phyloP scores from a whole-genome alignment of 257 asterid species.

The Linderniella brevidens region DNA sequence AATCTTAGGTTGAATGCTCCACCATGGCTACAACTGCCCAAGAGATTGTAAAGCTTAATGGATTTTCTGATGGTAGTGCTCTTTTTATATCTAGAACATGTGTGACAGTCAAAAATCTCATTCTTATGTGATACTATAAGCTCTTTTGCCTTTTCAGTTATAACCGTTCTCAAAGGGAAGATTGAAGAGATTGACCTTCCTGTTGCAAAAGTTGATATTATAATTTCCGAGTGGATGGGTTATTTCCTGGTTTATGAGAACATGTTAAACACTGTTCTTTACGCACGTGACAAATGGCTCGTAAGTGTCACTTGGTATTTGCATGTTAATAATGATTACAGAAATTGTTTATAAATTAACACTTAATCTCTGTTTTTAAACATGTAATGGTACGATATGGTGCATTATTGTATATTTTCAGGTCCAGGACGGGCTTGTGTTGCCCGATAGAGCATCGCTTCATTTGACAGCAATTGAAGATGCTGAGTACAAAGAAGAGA shows the following conservation, averaged over 20 bases:
- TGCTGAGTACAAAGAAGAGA: slow-evolving; percentile 95
- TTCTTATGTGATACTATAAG: neutral
- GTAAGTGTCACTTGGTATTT: slow-evolving; percentile 22
- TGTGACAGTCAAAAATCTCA: neutral
- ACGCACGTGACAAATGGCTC: slow-evolving; percentile 94
- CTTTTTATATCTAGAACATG: slow-evolving; percentile 3
- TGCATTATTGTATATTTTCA: slow-evolving; percentile 12
- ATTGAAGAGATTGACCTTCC: slow-evolving; percentile 96
- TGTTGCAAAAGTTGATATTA: slow-evolving; percentile 76
- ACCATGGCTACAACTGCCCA: slow-evolving; percentile 86
- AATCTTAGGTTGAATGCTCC: slow-evolving; percentile 84
- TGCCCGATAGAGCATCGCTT: slow-evolving; percentile 89
- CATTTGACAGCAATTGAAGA: slow-evolving; percentile 89
- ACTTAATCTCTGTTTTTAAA: neutral
- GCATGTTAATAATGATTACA: neutral
- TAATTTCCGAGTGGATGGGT: slow-evolving; percentile 99
- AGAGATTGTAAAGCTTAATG: slow-evolving; percentile 64
- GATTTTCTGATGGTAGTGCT: slow-evolving; percentile 56
- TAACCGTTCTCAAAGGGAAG: slow-evolving; percentile 87
- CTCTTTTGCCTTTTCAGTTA: slow-evolving; percentile 30
- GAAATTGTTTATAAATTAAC: neutral
- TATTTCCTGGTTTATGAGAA: slow-evolving; percentile 79
- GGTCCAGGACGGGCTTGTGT: slow-evolving; percentile 60
- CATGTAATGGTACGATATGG: neutral
- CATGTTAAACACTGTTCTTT: slow-evolving; percentile 78